Conservation (phyloP, 1,139 yeast genomes). For the Sugiyamaella paludigena region DNA sequence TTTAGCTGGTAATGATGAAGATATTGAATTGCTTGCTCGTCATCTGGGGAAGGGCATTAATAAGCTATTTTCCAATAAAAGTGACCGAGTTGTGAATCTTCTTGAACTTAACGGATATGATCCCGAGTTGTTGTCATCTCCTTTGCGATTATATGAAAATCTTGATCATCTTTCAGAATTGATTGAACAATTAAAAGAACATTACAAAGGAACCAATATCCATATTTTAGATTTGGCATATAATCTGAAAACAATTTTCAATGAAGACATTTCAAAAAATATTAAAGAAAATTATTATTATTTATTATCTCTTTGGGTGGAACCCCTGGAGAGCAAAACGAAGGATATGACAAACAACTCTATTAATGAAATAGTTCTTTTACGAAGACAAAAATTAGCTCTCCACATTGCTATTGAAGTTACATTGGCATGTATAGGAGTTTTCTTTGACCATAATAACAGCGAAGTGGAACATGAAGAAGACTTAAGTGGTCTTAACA, state of each 20-base stretch:
- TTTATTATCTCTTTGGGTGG: slow-evolving; percentile 22
- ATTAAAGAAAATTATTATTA: slow-evolving; percentile 14
- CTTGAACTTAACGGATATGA: slow-evolving; percentile 15
- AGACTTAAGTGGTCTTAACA: slow-evolving; percentile 1
- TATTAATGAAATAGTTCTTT: slow-evolving; percentile 5
- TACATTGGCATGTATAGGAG: slow-evolving; percentile 22
- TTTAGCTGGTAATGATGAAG: slow-evolving; percentile 1
- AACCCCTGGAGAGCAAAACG: slow-evolving; percentile 14
- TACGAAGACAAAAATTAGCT: slow-evolving; percentile 15
- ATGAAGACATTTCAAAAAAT: slow-evolving; percentile 13
- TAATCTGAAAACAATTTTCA: slow-evolving; percentile 17
- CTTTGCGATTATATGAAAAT: slow-evolving; percentile 3
- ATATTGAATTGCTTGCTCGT: slow-evolving; percentile 11
- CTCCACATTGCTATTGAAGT: slow-evolving; percentile 21
- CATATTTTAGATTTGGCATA: slow-evolving; percentile 19
- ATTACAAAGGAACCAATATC: slow-evolving; percentile 39
- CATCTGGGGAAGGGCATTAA: slow-evolving; percentile 17
- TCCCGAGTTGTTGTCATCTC: not conserved
- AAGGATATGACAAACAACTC: not conserved
- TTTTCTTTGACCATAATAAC: slow-evolving; percentile 13
- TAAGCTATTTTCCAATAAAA: slow-evolving; percentile 10
- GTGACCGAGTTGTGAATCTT: slow-evolving; percentile 14
- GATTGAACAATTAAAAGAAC: slow-evolving; percentile 43
- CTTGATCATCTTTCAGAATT: slow-evolving; percentile 6
- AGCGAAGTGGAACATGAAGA: not conserved